Conservation (phyloP, 768 basidiomycete species). For the Russula sp. region DNA sequence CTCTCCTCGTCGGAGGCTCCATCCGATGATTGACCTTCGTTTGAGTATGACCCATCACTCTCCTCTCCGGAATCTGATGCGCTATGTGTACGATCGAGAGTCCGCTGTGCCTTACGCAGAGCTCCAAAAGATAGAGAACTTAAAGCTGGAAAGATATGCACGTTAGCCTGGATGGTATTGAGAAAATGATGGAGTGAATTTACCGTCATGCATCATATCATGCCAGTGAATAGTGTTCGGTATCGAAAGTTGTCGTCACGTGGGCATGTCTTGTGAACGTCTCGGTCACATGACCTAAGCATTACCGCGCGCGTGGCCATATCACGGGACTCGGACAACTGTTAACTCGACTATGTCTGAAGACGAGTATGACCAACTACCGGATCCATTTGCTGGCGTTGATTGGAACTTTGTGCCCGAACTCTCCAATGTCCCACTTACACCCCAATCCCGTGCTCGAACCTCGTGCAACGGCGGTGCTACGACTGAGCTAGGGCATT, state of each 20-base stretch:
- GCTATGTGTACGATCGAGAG: constrained; percentile 16
- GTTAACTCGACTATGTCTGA: constrained; percentile 8
- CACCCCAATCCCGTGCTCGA: not conserved
- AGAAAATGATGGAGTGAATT: not conserved
- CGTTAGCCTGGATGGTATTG: not conserved
- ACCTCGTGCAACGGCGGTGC: not conserved
- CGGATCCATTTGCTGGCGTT: constrained; percentile 48
- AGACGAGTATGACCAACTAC: constrained; percentile 50
- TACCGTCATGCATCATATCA: constrained; percentile 13
- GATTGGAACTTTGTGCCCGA: constrained; percentile 39
- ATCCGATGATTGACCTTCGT: not conserved
- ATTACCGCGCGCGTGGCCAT: not conserved
- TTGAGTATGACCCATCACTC: constrained; percentile 6
- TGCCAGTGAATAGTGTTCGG: too few species aligned
- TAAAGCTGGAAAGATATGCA: not conserved
- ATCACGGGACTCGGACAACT: not conserved
- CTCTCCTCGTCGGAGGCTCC: not conserved
- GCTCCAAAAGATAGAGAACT: constrained; percentile 20
- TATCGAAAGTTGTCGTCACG: too few species aligned
- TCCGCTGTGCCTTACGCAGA: constrained; percentile 20
- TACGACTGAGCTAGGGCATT: not conserved
- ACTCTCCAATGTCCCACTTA: constrained; percentile 20
- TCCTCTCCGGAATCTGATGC: constrained; percentile 6
- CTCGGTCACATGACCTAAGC: not conserved
- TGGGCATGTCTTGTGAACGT: not conserved